Evolutionary conservation across 805 yeast genomes (phyloP).

Genomic region (Ogataea chonburiensis): DNA sequence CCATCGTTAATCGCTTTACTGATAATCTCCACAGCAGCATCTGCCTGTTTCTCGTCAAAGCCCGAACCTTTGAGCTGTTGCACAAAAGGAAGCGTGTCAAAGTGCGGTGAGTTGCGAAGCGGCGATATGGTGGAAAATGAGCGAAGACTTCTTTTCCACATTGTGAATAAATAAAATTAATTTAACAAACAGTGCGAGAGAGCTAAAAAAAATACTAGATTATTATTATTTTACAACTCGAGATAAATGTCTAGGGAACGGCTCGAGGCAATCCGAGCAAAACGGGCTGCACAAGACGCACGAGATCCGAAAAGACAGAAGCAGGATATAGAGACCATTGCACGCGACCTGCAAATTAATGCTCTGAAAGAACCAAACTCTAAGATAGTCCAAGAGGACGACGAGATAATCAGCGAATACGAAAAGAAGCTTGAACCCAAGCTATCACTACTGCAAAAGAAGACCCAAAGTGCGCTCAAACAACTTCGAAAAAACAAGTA

Average conservation of each 20-base stretch:
- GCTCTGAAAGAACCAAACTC: too few relatives aligned
- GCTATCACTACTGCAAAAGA: constrained; percentile 37
- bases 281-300: constrained; percentile 1
- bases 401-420: constrained; percentile 26
- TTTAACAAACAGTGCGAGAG: background rate
- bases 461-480: constrained; percentile 44
- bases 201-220: background rate
- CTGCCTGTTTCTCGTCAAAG: constrained; percentile 73
- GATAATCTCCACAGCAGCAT: constrained; percentile 72
- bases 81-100: constrained; percentile 76
- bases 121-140: constrained; percentile 1
- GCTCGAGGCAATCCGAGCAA: constrained; percentile 3
- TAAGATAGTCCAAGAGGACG: constrained; percentile 10
- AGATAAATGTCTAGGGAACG: constrained; percentile 8
- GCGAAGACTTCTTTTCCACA: constrained; percentile 2
- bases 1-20: constrained; percentile 78
- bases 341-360: too few relatives aligned
- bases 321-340: constrained; percentile 1
- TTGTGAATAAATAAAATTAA: constrained; percentile 2
- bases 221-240: background rate
- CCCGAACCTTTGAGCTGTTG: constrained; percentile 62
- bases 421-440: constrained; percentile 40
- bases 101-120: constrained; percentile 36
- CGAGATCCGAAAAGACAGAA: constrained; percentile 1
- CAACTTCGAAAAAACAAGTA: constrained; percentile 6